Base-by-base conservation (phyloP, 129 eudicot genomes). In the Gnaphalium uliginosum region DNA sequence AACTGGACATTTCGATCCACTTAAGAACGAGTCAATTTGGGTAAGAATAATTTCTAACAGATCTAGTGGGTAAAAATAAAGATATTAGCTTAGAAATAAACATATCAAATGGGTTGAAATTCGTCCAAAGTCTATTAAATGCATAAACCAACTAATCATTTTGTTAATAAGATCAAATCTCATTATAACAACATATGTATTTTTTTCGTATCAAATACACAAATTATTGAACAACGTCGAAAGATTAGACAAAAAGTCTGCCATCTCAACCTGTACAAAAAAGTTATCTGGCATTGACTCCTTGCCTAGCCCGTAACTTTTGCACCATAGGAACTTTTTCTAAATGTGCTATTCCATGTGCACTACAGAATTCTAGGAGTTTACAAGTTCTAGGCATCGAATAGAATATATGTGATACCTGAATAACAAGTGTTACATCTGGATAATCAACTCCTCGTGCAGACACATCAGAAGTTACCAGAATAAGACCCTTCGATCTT, bases 381-480 rank as follows among this genome's bases (percentile, higher is more conserved):
- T 37, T 46, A 50, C 4, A 64, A 21, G 79, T 76, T 29, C 24
- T 50, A 76, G 41, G 65, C 30, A 27, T 48, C 51, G 19, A 15
- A 23, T 32, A 35, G 17, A 29, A 63, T 13, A 61, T 46, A 41
- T 24, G 48, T 11, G 7, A 77, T 81, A 89, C 99, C 97, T 95
- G 99, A 74, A 95, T 68, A 75, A 95, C 99, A 63, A 91, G 89
- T 39, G 97, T 89, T 58, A 95, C 99, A 78, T 95, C 99, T 15
- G 99, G 99, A 77, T 95, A 95, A 85, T 95, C 97, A n/a, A 95
- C 97, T 76, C 99, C 99, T 76, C 99, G 99, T 5, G 99, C 99
- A 77, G 99, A 95, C 4, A 95, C 99, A 80, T 95, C 99, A 57
- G 99, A 95, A 64, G 99, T 87, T 41, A 95, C 97, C 29, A 95